Evolutionary conservation across 2,329 filamentous ascomycete species (phyloP).

Genomic region (Aureobasidium lini): DNA sequence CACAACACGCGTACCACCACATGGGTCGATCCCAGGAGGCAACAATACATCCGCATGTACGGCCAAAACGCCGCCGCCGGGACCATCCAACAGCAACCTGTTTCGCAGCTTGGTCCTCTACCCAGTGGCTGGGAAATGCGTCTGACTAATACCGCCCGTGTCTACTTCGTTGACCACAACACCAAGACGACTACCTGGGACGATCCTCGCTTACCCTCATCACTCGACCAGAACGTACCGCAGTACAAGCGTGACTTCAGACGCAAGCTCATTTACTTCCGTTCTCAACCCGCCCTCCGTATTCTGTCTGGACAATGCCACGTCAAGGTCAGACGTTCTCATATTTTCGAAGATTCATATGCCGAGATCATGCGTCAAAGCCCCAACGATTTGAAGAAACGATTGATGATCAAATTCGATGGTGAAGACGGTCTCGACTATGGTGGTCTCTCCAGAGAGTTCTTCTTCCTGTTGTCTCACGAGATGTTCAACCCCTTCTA

Average conservation of each 20-base stretch:
- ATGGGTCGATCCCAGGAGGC: slow-evolving; percentile 93
- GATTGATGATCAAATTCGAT: slow-evolving; percentile 99
- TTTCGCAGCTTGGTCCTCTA: slow-evolving; percentile 88
- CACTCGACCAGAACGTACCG: slow-evolving; percentile 93
- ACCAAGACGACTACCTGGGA: slow-evolving; percentile 99
- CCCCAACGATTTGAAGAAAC: slow-evolving; percentile 92
- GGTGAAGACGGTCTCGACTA: slow-evolving; percentile 97
- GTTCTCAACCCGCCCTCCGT: slow-evolving; percentile 90
- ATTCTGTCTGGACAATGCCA: slow-evolving; percentile 96
- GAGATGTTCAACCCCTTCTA: slow-evolving; percentile 99
- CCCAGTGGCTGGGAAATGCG: slow-evolving; percentile 99
- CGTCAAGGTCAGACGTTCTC: slow-evolving; percentile 90
- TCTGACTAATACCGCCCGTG: slow-evolving; percentile 91
- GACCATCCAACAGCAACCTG: slow-evolving; percentile 93
- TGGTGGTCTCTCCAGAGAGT: slow-evolving; percentile 93
- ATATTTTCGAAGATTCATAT: slow-evolving; percentile 98
- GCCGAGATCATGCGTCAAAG: slow-evolving; percentile 97
- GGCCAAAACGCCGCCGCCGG: slow-evolving; percentile 69
- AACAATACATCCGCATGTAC: slow-evolving; percentile 99
- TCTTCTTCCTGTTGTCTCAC: slow-evolving; percentile 98
- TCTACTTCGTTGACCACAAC: slow-evolving; percentile 99
- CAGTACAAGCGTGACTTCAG: slow-evolving; percentile 99
- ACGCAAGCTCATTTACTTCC: slow-evolving; percentile 97
- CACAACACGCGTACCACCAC: slow-evolving; percentile 97
- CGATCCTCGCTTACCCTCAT: slow-evolving; percentile 88